phyloP scores from a whole-genome alignment of 2,329 filamentous ascomycete species.

The Fusarium musae region DNA sequence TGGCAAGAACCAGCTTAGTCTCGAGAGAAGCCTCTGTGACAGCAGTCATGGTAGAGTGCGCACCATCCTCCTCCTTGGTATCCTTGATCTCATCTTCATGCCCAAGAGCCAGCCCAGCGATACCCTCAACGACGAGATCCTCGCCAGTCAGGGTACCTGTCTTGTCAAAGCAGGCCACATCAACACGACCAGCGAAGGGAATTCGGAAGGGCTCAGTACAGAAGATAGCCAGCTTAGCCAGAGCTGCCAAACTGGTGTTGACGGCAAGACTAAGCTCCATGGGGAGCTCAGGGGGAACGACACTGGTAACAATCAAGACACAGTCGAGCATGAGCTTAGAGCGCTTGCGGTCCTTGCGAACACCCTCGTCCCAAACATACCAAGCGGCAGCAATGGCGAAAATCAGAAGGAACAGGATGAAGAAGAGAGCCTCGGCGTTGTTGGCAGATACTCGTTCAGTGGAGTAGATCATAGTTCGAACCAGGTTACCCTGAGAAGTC shows the following conservation, averaged over 20 bases:
- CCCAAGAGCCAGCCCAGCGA: constrained; percentile 86
- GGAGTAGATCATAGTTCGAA: constrained; percentile 99
- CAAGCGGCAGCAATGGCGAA: constrained; percentile 98
- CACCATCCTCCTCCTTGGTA: constrained; percentile 78
- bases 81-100: constrained; percentile 70
- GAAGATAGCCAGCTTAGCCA: constrained; percentile 97
- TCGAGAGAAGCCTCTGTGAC: constrained; percentile 78
- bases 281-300: constrained; percentile 96
- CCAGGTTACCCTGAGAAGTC: constrained; percentile 96
- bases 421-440: constrained; percentile 94
- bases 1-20: constrained; percentile 92
- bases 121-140: constrained; percentile 95
- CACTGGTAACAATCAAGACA: constrained; percentile 95
- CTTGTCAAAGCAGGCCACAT: constrained; percentile 98
- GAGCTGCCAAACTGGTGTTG: constrained; percentile 93
- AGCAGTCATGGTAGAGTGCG: constrained; percentile 80
- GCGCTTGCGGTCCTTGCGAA: constrained; percentile 91
- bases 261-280: constrained; percentile 98
- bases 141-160: constrained; percentile 97
- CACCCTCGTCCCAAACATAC: constrained; percentile 99
- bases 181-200: constrained; percentile 93
- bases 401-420: constrained; percentile 95
- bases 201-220: constrained; percentile 99
- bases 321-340: constrained; percentile 98
- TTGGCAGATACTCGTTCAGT: constrained; percentile 99